These are phyloP conservation scores for Neurospora sp. DNA, from an alignment of 495 filamentous ascomycete genomes.

Conservation along the genomic window DNA sequence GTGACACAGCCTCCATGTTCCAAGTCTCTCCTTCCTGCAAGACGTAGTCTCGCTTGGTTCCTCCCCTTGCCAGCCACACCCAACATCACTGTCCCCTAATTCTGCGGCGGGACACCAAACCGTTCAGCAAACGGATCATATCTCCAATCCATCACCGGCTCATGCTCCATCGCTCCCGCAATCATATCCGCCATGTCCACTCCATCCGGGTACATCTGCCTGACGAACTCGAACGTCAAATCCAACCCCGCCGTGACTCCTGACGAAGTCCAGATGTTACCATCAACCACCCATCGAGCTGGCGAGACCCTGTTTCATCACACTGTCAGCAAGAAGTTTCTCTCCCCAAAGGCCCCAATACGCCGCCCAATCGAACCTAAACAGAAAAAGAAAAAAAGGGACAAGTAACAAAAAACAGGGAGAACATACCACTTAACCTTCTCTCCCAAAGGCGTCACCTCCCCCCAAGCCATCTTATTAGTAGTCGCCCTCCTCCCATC, in stretches of 20 bases:
- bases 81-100: background rate
- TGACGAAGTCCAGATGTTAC: conserved; percentile 18
- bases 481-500: conserved; percentile 42
- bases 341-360: background rate
- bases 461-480: conserved; percentile 47
- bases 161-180: conserved; percentile 5
- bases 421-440: conserved; percentile 13
- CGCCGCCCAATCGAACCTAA: background rate
- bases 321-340: background rate
- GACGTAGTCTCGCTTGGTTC: background rate
- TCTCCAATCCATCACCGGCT: conserved; percentile 5
- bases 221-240: conserved; percentile 12
- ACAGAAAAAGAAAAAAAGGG: background rate
- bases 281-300: conserved; percentile 19
- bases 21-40: background rate
- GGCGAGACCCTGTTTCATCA: conserved; percentile 9
- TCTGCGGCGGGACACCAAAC: conserved; percentile 4
- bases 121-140: conserved; percentile 7
- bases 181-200: conserved; percentile 1
- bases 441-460: conserved; percentile 9
- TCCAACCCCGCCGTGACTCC: conserved; percentile 14
- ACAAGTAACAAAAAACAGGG: background rate
- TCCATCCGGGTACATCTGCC: conserved; percentile 12
- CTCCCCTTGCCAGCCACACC: background rate
- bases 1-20: background rate